Percentiles rank a stretch among this genome's conserved stretches.
phyloP scores from a whole-genome alignment of 2,329 filamentous ascomycete genomes.

The Plectosphaerella cucumerina region DNA sequence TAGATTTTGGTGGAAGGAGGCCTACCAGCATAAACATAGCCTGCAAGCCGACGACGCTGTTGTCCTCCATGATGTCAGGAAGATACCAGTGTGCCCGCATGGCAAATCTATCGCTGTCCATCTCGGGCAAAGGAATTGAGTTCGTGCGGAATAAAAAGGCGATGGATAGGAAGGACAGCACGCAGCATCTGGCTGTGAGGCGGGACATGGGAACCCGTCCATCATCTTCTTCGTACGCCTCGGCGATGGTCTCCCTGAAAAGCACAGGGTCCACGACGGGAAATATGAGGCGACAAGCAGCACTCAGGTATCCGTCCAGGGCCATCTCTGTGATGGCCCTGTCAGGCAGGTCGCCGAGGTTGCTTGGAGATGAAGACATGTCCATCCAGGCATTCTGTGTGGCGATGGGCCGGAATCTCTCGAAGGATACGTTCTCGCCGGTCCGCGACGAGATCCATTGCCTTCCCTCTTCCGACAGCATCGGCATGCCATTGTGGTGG shows the following conservation, averaged over 20 bases:
- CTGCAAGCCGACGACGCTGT: constrained; percentile 38
- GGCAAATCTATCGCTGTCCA: constrained; percentile 37
- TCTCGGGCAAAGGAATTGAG: constrained; percentile 3
- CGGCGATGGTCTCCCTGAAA: constrained; percentile 38
- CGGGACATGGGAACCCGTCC: constrained; percentile 16
- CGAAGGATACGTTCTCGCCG: constrained; percentile 28
- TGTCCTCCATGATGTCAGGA: constrained; percentile 35
- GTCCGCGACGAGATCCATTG: constrained; percentile 43
- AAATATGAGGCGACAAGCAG: constrained; percentile 38
- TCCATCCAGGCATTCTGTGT: constrained; percentile 9
- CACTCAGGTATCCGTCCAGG: constrained; percentile 18
- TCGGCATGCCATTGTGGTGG: constrained; percentile 42
- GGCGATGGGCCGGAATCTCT: constrained; percentile 16
- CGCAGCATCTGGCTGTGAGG: constrained; percentile 37
- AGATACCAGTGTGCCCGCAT: constrained; percentile 36
- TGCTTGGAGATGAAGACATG: no score
- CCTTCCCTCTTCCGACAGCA: constrained; percentile 41
- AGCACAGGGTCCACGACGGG: constrained; percentile 43
- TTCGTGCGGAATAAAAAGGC: constrained; percentile 18
- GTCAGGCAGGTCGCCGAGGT: constrained; percentile 27
- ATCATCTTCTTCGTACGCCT: constrained; percentile 33
- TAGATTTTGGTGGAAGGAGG: constrained; percentile 3
- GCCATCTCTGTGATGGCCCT: constrained; percentile 21
- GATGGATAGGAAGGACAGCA: constrained; percentile 43
- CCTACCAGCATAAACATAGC: constrained; percentile 44